Percentiles rank a stretch among this genome's conserved stretches.
Conservation (phyloP, 129 eudicot species). For the Flaveria brownii region DNA sequence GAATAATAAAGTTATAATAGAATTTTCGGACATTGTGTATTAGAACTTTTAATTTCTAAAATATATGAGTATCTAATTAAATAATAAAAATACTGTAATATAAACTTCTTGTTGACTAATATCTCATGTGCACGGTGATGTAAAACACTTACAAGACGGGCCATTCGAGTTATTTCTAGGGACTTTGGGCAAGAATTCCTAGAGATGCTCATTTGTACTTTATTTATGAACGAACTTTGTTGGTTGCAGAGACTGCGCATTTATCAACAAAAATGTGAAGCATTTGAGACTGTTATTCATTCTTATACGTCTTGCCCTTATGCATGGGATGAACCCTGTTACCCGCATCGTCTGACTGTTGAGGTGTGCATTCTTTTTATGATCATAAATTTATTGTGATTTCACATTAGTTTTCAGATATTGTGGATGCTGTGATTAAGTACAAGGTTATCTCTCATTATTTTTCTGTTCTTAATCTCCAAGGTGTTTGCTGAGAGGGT, state of each 20-base stretch:
- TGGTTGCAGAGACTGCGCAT: constrained; percentile 77
- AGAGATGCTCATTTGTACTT: not conserved
- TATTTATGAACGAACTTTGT: not conserved
- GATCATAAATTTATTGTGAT: not conserved
- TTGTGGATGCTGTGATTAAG: not conserved
- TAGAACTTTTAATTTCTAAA: not conserved
- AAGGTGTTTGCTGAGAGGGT: constrained; percentile 87
- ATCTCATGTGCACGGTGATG: not conserved
- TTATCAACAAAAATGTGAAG: constrained; percentile 94
- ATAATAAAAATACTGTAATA: constrained; percentile 5
- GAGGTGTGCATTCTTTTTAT: constrained; percentile 54
- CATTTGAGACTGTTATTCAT: constrained; percentile 77
- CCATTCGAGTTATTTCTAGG: not conserved
- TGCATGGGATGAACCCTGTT: constrained; percentile 99
- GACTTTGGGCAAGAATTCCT: not conserved
- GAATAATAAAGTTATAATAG: not conserved
- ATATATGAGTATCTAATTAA: not conserved
- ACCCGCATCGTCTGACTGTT: constrained; percentile 82
- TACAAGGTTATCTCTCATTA: not conserved
- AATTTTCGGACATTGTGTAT: not conserved
- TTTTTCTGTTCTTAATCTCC: not conserved
- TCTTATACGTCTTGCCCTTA: constrained; percentile 85
- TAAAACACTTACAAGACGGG: not conserved
- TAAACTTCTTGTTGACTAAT: not conserved
- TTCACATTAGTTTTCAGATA: not conserved